phyloP scores from a whole-genome alignment of 495 filamentous ascomycete species.

The Terfezia boudieri region DNA sequence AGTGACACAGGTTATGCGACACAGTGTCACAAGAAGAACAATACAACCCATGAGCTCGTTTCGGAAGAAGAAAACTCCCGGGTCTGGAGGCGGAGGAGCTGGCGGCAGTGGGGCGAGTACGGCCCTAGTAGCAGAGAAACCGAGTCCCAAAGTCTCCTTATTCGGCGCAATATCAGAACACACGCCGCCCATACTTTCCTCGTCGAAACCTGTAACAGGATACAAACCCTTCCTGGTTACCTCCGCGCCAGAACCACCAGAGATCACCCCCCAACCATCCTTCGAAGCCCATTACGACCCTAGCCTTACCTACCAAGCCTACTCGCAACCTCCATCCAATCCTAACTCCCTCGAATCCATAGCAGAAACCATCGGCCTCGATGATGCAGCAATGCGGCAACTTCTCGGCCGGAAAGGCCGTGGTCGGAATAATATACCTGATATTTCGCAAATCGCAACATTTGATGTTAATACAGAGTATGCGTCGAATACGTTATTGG shows the following conservation, averaged over 20 bases:
- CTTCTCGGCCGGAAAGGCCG: not conserved
- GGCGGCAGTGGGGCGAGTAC: too few relatives aligned
- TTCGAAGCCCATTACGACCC: not conserved
- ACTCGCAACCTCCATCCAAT: constrained; percentile 1
- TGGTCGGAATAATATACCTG: constrained; percentile 7
- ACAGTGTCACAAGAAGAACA: too few relatives aligned
- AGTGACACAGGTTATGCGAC: too few relatives aligned
- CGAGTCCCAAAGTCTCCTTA: too few relatives aligned
- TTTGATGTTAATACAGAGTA: constrained; percentile 20
- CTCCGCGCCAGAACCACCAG: not conserved
- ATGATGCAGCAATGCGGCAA: constrained; percentile 7
- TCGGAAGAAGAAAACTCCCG: too few relatives aligned
- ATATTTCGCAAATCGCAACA: constrained; percentile 11
- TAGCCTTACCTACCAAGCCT: not conserved
- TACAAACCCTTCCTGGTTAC: not conserved
- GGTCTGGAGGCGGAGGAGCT: too few relatives aligned
- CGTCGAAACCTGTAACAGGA: not conserved
- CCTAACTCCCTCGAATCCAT: constrained; percentile 12
- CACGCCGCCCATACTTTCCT: not conserved
- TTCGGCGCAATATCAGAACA: not conserved
- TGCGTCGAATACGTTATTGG: constrained; percentile 16
- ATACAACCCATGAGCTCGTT: too few relatives aligned
- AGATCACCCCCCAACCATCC: not conserved
- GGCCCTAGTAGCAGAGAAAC: too few relatives aligned
- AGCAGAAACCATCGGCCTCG: constrained; percentile 10